Evolutionary conservation across 169 alveolate genomes (phyloP), one percentile per base, ranked within the genome.

Genomic region (Hammondia hammondi): DNA sequence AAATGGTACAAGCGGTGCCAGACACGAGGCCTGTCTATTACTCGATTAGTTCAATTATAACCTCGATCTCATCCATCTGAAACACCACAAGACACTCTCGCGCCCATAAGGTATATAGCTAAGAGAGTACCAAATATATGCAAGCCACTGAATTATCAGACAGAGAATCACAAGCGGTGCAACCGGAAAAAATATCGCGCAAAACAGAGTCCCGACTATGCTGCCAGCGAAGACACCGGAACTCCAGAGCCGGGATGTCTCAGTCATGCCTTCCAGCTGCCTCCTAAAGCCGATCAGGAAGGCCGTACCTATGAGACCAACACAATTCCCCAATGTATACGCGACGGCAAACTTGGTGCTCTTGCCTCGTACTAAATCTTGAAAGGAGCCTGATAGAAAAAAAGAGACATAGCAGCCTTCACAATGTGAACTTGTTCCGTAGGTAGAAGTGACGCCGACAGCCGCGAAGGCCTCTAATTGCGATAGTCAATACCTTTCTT

Each of bases 41-140:
- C 32, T 27, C 35, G 12, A 29, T 14, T 57, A 57, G 24, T 57
- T 27, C 32, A 27, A 4, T 27, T 46, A 45, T n/a, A 82, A 43
- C 72, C 90, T 5, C 35, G 71, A 21, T 2, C 52, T 17, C 21
- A 93, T 12, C 32, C 93, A n/a, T 43, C 93, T 88, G 85, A 85
- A 46, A 37, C 89, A 46, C 95, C 95, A 93, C 89, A 85, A 56
- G 67, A 87, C 72, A 24, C 92, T 52, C 82, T 84, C 93, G 90
- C 85, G 95, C 24, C 95, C 95, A 91, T 93, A 93, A 43, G 95
- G 95, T 43, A 93, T 93, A 84, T 93, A 93, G 90, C 95, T 93
- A 32, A 93, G 90, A 37, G 95, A 93, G 43, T 93, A 93, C 95
- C 95, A 93, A 85, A 93, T 87, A 72, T 93, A 93, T 6, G 95